A percentile compares a stretch with the other conserved stretches of the same genome.
Conservation (phyloP, 257 asterid genomes). For the Capsicum baccatum region DNA sequence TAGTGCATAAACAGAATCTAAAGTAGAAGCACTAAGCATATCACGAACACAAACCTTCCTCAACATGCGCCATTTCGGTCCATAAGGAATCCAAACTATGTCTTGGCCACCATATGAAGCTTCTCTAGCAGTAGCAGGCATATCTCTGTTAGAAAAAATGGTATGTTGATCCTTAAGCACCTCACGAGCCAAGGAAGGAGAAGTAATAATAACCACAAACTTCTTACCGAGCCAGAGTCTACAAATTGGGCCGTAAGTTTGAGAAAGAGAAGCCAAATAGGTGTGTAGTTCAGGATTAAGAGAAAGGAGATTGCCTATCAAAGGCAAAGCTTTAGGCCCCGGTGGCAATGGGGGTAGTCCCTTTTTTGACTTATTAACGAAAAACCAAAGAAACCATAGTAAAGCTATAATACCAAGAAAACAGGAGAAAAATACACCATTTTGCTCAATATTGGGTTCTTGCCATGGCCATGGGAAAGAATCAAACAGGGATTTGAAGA, state of each 20-base stretch:
- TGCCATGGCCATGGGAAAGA: constrained; percentile 4
- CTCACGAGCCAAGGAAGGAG: no score
- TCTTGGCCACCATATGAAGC: constrained; percentile 66
- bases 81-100: constrained; percentile 72
- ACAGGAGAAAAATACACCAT: constrained; percentile 27
- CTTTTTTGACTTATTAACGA: background rate
- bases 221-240: constrained; percentile 47
- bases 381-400: constrained; percentile 40
- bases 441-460: background rate
- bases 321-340: constrained; percentile 63
- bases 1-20: constrained; percentile 57
- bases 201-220: constrained; percentile 34
- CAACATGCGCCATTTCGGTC: constrained; percentile 82
- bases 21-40: constrained; percentile 52
- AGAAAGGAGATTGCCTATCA: constrained; percentile 74
- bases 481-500: background rate
- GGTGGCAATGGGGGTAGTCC: constrained; percentile 45
- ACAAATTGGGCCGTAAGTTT: no score
- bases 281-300: constrained; percentile 69
- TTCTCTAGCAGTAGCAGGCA: constrained; percentile 29
- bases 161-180: no score
- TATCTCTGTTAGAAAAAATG: no score
- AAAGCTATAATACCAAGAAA: constrained; percentile 40
- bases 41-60: constrained; percentile 64
- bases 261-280: no score